Evolutionary conservation across 805 yeast genomes (phyloP).

Genomic region (Citeromyces matritensis): DNA sequence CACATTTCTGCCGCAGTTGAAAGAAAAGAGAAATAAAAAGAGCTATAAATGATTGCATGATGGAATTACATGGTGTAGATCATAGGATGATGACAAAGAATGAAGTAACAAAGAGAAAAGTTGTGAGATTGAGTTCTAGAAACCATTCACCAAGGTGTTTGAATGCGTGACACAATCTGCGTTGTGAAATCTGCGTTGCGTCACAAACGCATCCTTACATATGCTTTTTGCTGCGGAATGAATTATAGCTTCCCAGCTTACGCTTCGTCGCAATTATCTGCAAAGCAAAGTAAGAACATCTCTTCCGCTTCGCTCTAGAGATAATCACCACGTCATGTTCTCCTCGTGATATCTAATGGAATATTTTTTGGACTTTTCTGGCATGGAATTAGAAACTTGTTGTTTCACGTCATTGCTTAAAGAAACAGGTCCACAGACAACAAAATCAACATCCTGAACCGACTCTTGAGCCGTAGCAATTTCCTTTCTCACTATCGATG

Average conservation of each 20-base stretch:
- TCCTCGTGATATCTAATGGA: background rate
- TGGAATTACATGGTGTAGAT: too few relatives aligned
- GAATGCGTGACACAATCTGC: too few relatives aligned
- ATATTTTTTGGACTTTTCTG: background rate
- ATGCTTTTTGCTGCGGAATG: too few relatives aligned
- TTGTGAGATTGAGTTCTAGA: too few relatives aligned
- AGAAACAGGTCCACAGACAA: conserved; percentile 4
- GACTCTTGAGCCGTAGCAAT: background rate
- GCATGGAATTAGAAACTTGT: conserved; percentile 1
- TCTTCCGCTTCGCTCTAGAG: background rate
- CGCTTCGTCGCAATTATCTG: too few relatives aligned
- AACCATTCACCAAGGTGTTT: background rate
- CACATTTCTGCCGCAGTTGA: background rate
- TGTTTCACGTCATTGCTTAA: conserved; percentile 4
- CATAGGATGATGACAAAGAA: too few relatives aligned
- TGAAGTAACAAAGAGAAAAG: too few relatives aligned
- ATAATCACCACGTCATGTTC: conserved; percentile 1
- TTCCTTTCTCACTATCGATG: background rate
- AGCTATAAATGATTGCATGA: too few relatives aligned
- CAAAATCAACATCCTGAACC: conserved; percentile 1
- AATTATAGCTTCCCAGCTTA: too few relatives aligned
- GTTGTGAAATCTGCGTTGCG: too few relatives aligned
- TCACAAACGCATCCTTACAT: too few relatives aligned
- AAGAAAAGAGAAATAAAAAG: background rate
- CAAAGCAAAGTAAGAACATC: background rate